Evolutionary conservation across 169 alveolate species (phyloP), one percentile per base, ranked within the genome.

Genomic region (Babesia ovata): DNA sequence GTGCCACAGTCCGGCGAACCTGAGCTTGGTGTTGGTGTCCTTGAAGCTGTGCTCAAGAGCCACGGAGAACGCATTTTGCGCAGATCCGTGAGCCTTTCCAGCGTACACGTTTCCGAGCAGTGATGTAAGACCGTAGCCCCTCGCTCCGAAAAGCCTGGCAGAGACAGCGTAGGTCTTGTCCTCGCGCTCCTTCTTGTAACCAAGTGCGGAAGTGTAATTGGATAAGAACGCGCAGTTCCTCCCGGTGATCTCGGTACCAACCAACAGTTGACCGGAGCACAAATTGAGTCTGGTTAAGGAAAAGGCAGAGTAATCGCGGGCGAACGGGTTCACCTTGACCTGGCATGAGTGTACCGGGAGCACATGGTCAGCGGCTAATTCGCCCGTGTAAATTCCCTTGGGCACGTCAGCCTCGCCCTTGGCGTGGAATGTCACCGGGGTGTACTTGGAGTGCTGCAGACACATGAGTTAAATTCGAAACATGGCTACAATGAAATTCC

Each of bases 1-100:
- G 54, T 83, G 58, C 85, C 86, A 83, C 70, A 58, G 69, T 26
- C 74, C 90, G 16, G 75, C 86, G 63, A 83, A 73, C 63, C 26
- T 58, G 53, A 83, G 65, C 49, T 50, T 75, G 36, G 81, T 67
- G 48, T n/a, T 28, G 54, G 61, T 49, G 49, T 42, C 76, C n/a
- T 61, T 59, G 42, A 83, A 14, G 24, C n/a, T 29, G 60, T 83
- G 86, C 45, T 83, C 90, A 14, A 75, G 54, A 17, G 75, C 54
- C 19, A 63, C 90, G 19, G 79, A 33, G 53, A 83, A 9, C 16
- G 70, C 72, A 24, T 46, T 69, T 16, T 76, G 88, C n/a, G 60
- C 71, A 24, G 19, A 9, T n/a, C 84, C 63, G 36, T 24, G 45
- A 7, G 79, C 71, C 67, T 48, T 48, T 19, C 42, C 63, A n/a